Percentiles rank a stretch among this genome's conserved stretches.
phyloP scores from a whole-genome alignment of 106 monocot species.

The Chionographis japonica region DNA sequence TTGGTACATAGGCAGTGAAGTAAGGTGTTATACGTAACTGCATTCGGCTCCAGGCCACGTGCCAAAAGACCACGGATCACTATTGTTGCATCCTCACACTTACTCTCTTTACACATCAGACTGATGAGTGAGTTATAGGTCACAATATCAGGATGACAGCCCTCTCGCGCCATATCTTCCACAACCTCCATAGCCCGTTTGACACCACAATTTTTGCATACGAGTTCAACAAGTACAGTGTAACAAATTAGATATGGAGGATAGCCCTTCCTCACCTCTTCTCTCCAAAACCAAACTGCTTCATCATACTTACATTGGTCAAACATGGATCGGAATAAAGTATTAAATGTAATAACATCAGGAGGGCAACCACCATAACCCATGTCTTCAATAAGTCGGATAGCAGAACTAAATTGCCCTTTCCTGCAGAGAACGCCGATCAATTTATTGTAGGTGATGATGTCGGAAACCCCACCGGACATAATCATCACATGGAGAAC shows the following conservation, averaged over 20 bases:
- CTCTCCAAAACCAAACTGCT: constrained; percentile 64
- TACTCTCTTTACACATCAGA: constrained; percentile 55
- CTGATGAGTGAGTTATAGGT: constrained; percentile 68
- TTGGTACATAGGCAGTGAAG: constrained; percentile 57
- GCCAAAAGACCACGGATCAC: constrained; percentile 36
- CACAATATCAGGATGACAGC: constrained; percentile 73
- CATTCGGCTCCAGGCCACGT: constrained; percentile 59
- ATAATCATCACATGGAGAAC: constrained; percentile 49
- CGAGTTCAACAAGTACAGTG: constrained; percentile 63
- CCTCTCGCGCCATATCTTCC: constrained; percentile 59
- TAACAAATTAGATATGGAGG: constrained; percentile 59
- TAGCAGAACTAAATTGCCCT: constrained; percentile 41
- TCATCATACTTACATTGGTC: constrained; percentile 32
- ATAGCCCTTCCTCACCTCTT: constrained; percentile 45
- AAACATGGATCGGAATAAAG: constrained; percentile 57
- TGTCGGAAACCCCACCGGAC: constrained; percentile 66
- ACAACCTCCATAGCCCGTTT: constrained; percentile 37
- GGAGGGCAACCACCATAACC: constrained; percentile 59
- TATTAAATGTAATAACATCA: constrained; percentile 72
- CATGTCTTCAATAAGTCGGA: constrained; percentile 49
- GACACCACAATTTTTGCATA: constrained; percentile 59
- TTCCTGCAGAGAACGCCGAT: constrained; percentile 56
- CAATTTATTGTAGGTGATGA: constrained; percentile 76
- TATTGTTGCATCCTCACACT: constrained; percentile 30
- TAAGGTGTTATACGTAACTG: constrained; percentile 73